These are phyloP conservation scores for Umbelopsis ramanniana DNA, from an alignment of 192 early-diverging fungal species.

Conservation along the genomic window DNA sequence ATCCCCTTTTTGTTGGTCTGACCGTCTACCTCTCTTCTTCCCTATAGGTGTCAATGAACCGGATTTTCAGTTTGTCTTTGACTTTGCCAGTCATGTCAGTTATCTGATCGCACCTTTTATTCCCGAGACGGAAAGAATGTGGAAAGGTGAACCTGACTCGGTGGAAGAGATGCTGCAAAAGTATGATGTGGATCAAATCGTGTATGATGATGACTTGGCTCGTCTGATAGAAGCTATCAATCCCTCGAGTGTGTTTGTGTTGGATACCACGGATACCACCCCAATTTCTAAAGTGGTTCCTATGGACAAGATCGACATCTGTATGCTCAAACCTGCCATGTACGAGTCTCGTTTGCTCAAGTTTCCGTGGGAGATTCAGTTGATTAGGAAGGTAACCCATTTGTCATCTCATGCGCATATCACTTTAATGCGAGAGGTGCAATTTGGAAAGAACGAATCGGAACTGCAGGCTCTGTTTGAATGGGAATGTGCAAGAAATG, in stretches of 20 bases:
- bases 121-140: conserved; percentile 72
- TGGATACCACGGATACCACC: conserved; percentile 51
- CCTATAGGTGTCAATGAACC: conserved; percentile 68
- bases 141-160: conserved; percentile 77
- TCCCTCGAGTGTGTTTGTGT: conserved; percentile 54
- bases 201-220: conserved; percentile 60
- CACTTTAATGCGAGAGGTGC: conserved; percentile 75
- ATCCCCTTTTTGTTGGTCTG: background rate
- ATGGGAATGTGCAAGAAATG: conserved; percentile 68
- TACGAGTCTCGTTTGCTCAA: conserved; percentile 87
- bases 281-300: conserved; percentile 7
- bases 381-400: conserved; percentile 77
- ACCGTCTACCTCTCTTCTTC: background rate
- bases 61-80: conserved; percentile 72
- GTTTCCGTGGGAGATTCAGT: conserved; percentile 73
- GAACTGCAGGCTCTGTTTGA: conserved; percentile 82
- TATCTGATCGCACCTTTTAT: conserved; percentile 75
- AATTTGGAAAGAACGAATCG: conserved; percentile 66
- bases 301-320: conserved; percentile 30
- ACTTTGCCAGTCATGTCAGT: conserved; percentile 65
- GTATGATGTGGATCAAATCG: conserved; percentile 77
- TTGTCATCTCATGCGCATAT: conserved; percentile 81
- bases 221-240: conserved; percentile 50
- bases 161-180: conserved; percentile 53
- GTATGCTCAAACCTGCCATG: conserved; percentile 54